A percentile compares a stretch with the other conserved stretches of the same genome.
These are phyloP conservation scores for Arthrinium puccinioides DNA, from an alignment of 2,329 filamentous ascomycete genomes.

Conservation along the genomic window DNA sequence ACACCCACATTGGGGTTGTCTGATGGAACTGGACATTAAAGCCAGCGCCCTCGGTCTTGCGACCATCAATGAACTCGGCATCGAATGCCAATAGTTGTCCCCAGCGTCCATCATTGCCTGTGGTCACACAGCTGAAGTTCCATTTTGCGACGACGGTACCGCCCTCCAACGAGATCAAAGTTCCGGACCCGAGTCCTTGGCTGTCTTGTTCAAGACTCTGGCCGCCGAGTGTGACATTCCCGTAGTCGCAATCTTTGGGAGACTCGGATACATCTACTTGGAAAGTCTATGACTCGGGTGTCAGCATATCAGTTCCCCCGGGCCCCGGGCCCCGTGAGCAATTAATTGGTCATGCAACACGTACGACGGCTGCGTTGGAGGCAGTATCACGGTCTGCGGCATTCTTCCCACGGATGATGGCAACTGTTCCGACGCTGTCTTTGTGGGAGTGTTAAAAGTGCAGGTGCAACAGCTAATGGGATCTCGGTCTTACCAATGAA, in stretches of 20 bases:
- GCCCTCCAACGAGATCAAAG: constrained; percentile 30
- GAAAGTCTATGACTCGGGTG: constrained; percentile 18
- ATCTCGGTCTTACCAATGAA: too few relatives aligned
- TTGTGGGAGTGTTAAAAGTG: too few relatives aligned
- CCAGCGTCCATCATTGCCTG: constrained; percentile 28
- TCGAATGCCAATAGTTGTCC: constrained; percentile 38
- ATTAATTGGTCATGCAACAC: too few relatives aligned
- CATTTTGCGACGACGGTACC: constrained; percentile 35
- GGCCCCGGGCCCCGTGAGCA: too few relatives aligned
- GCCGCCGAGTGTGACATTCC: constrained; percentile 40
- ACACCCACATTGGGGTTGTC: constrained; percentile 31
- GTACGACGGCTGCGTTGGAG: too few relatives aligned
- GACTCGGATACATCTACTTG: constrained; percentile 38
- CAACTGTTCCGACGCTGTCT: too few relatives aligned
- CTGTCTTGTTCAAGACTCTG: constrained; percentile 31
- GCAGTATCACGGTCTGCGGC: too few relatives aligned
- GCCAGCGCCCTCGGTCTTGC: constrained; percentile 26
- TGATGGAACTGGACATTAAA: constrained; percentile 41
- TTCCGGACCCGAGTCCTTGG: constrained; percentile 32
- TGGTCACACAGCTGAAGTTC: constrained; percentile 37
- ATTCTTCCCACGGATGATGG: too few relatives aligned
- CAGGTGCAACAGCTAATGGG: too few relatives aligned
- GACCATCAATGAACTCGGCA: constrained; percentile 34
- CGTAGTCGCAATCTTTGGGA: constrained; percentile 35
- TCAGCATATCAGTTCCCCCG: constrained; percentile 11